Percentiles rank a stretch among this genome's conserved stretches.
phyloP scores from a whole-genome alignment of 2,329 filamentous ascomycete species.

The Aureobasidium uvarum region DNA sequence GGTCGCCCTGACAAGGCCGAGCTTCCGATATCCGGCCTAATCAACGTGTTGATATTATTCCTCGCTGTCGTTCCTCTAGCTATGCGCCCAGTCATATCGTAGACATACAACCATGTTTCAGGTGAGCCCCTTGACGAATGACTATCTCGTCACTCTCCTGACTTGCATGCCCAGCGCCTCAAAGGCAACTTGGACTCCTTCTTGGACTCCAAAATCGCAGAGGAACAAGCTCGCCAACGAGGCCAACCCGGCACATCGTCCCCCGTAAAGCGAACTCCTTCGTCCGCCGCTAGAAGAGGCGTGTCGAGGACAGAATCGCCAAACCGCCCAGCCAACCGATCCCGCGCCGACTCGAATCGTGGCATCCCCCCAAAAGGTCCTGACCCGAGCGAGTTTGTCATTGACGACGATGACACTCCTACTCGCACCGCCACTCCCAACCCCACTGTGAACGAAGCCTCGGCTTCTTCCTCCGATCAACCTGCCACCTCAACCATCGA shows the following conservation, averaged over 20 bases:
- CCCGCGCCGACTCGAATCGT: slow-evolving; percentile 37
- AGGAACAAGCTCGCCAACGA: slow-evolving; percentile 54
- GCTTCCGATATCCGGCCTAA: slow-evolving; percentile 2
- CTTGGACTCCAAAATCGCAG: slow-evolving; percentile 52
- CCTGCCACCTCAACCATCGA: slow-evolving; percentile 32
- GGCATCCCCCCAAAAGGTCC: slow-evolving; percentile 57
- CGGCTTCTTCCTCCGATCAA: slow-evolving; percentile 32
- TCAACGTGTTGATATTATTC: slow-evolving; percentile 1
- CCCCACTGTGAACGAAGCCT: slow-evolving; percentile 42
- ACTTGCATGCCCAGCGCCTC: slow-evolving; percentile 31
- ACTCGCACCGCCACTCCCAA: slow-evolving; percentile 62
- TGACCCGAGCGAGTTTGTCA: slow-evolving; percentile 83
- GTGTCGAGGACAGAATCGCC: slow-evolving; percentile 38
- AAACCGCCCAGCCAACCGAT: slow-evolving; percentile 36
- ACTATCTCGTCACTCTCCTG: background rate
- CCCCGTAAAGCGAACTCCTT: slow-evolving; percentile 41
- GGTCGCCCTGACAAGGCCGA: background rate
- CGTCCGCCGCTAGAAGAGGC: slow-evolving; percentile 41
- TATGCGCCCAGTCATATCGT: background rate
- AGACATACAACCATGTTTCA: slow-evolving; percentile 16
- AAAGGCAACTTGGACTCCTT: slow-evolving; percentile 41
- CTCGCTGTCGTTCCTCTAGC: background rate
- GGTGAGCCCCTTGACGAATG: background rate
- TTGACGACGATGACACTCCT: slow-evolving; percentile 75
- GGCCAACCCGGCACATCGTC: slow-evolving; percentile 35